Base-by-base conservation (phyloP, 2,329 filamentous ascomycete genomes). In the Cordyceps javanica region DNA sequence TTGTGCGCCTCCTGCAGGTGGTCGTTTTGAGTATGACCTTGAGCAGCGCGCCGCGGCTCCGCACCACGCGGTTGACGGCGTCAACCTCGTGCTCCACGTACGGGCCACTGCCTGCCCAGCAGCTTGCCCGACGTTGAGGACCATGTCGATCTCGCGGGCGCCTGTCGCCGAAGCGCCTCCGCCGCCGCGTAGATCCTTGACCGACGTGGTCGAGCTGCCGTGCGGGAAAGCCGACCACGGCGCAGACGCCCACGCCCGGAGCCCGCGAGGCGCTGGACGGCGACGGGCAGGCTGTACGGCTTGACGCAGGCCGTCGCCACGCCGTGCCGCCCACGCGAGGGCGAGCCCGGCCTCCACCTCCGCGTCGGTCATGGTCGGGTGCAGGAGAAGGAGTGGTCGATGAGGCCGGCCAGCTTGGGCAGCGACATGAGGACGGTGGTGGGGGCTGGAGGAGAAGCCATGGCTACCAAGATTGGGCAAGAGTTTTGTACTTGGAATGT, bases 11-110 rank as follows among this genome's bases (percentile, higher is more conserved):
- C 70, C 2, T 71, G 28, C 0, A 85, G 73, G 60, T 77, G 85
- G 63, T 83, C 81, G 62, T 82, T 85, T 62, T 86, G 57, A 86
- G 85, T 50, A 85, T 86, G 52, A 85, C 81, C 64, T 86, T 86
- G 7, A 85, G 70, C 0, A 75, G 70, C 0, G 75, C 78, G 0
- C 75, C 75, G 7, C 70, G 58, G n/a, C 66, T 63, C 1, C 65
- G 63, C 3, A 83, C 80, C 0, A 71, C 73, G 0, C 73, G 64
- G 61, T 85, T 83, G 60, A 86, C 68, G 30, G 66, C 64, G 1
- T 68, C 64, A 50, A 86, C 80, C 63, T 86, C 82, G 6, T 74
- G 65, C 0, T 67, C 63, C 13, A 85, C 80, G 60, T 83, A 85
- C 7, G 72, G n/a, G 73, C 81, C 82, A 85, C 30, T 85, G 78